phyloP scores from a whole-genome alignment of 75 land plant genomes.

The Pinus taeda region DNA sequence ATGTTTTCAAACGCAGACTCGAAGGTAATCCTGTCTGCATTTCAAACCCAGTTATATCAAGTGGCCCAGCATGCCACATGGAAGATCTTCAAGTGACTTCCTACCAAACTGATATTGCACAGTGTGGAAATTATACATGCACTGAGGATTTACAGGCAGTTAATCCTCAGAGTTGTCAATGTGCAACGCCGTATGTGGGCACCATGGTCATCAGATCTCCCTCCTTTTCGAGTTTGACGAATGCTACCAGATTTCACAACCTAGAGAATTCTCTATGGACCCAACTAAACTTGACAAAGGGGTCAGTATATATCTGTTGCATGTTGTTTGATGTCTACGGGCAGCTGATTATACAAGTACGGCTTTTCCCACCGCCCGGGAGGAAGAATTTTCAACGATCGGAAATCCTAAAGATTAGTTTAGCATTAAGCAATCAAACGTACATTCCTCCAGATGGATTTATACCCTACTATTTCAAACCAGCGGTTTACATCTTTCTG shows the following conservation, averaged over 20 bases:
- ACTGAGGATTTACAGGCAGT: constrained; percentile 25
- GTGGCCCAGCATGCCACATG: not conserved
- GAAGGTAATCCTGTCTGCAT: constrained; percentile 42
- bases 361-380: constrained; percentile 36
- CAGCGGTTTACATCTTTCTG: not conserved
- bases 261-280: constrained; percentile 5
- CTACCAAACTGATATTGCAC: constrained; percentile 43
- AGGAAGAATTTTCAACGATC: constrained; percentile 15
- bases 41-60: constrained; percentile 2
- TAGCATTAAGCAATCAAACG: constrained; percentile 37
- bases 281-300: constrained; percentile 13
- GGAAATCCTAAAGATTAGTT: constrained; percentile 17
- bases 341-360: constrained; percentile 22
- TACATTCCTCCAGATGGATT: constrained; percentile 26
- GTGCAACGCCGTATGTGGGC: constrained; percentile 58
- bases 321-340: constrained; percentile 1
- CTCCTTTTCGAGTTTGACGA: constrained; percentile 43
- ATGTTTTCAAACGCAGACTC: too few relatives aligned
- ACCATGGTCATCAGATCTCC: constrained; percentile 31
- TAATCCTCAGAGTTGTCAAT: constrained; percentile 55
- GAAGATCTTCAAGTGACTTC: too few relatives aligned
- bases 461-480: constrained; percentile 27
- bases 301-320: constrained; percentile 39
- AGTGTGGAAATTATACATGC: constrained; percentile 38
- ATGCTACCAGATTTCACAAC: constrained; percentile 8